Base-by-base conservation (phyloP, 257 asterid species). In the Agastache rugosa region DNA sequence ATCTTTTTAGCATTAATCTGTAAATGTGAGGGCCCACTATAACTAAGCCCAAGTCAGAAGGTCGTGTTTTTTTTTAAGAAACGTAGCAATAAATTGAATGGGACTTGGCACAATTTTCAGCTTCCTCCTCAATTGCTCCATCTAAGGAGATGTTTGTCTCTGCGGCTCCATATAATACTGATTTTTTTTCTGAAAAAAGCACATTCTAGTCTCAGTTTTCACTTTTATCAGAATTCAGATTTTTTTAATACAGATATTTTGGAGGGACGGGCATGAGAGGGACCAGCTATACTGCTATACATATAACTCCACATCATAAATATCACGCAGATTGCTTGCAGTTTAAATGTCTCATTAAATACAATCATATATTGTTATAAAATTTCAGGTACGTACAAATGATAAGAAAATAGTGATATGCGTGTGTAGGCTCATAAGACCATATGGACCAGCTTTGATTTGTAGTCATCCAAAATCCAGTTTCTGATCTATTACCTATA, bases 231-330 rank as follows among this genome's bases (percentile, higher is more conserved):
- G 11, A 20, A 11, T 42, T 41, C 31, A 11, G 16, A 50, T 12
- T 62, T 65, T 41, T 23, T 42, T 1, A 63, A 34, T 41, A 17
- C 35, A 20, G 55, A 3, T 41, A 22, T 42, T 41, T 19, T 66
- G 9, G 20, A 53, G 29, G 2, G 20, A 53, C 15, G 2, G 17
- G 11, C 7, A 11, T 48, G 22, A 15, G 41, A 22, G 56, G 76
- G 67, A 58, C 75, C 76, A 58, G 15, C 60, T 31, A 34, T 16
- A 34, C 76, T 42, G 15, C 60, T 31, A 34, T 16, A 34, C 59
- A 17, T 19, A 53, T 19, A 53, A 8, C 27, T 53, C 4, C 10
- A 58, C 63, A 25, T 58, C 64, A 58, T 58, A 58, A 58, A 25
- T 58, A 41, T 64, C 70, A 41, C 53, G 37, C 20, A 64, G 54